Evolutionary conservation across 495 filamentous ascomycete genomes (phyloP).

Genomic region (Aspergillus ostianus): DNA sequence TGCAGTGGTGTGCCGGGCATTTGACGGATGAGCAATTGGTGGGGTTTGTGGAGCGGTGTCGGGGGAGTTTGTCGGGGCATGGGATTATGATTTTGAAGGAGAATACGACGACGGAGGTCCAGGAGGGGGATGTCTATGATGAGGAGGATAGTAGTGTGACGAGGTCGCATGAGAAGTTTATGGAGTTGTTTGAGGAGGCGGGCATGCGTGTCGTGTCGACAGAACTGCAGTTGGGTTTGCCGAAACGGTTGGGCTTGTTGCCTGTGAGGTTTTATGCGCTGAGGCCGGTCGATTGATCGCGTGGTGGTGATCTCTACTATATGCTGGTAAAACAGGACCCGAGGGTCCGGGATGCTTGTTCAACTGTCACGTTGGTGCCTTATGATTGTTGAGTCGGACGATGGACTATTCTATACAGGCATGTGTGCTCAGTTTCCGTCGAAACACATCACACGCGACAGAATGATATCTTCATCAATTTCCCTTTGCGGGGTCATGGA

Average conservation of each 20-base stretch:
- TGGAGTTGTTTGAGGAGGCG: constrained; percentile 64
- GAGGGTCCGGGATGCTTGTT: too few species aligned
- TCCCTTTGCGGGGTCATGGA: too few species aligned
- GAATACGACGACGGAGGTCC: constrained; percentile 77
- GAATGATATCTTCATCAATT: too few species aligned
- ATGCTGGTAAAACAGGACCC: too few species aligned
- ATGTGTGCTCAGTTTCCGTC: too few species aligned
- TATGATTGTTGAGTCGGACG: too few species aligned
- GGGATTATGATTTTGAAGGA: constrained; percentile 81
- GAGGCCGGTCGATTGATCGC: constrained; percentile 22
- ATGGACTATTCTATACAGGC: too few species aligned
- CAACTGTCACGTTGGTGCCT: too few species aligned
- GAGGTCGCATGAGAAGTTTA: constrained; percentile 68
- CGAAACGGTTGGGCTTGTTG: constrained; percentile 57
- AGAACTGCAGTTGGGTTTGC: constrained; percentile 76
- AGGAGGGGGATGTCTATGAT: constrained; percentile 64
- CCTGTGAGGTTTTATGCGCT: constrained; percentile 74
- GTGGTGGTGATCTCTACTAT: too few species aligned
- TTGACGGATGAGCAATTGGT: constrained; percentile 77
- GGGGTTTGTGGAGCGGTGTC: constrained; percentile 63
- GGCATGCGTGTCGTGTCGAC: constrained; percentile 63
- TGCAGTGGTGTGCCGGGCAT: constrained; percentile 92
- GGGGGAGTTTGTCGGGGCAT: constrained; percentile 43
- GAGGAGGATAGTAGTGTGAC: constrained; percentile 76
- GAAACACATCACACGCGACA: too few species aligned